These are phyloP conservation scores for Closterium sp. DNA, from an alignment of 139 green algal genomes.

Conservation along the genomic window DNA sequence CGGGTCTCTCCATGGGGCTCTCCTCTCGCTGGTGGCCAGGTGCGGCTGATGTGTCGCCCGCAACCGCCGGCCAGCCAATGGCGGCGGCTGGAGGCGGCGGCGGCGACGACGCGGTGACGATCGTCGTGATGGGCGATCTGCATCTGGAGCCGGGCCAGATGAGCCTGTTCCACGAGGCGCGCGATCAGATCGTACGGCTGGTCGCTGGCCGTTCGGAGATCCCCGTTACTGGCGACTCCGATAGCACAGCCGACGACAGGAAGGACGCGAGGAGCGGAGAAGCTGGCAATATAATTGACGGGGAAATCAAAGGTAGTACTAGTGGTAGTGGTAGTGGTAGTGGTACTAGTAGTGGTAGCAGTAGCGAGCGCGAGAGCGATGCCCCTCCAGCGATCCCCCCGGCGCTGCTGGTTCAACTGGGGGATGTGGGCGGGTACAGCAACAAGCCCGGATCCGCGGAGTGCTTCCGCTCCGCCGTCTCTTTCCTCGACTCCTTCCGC, in stretches of 20 bases:
- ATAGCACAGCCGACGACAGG: background rate
- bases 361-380: background rate
- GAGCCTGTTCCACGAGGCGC: slow-evolving; percentile 67
- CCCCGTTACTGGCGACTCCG: background rate
- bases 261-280: background rate
- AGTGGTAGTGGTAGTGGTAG: background rate
- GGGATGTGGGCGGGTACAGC: slow-evolving; percentile 77
- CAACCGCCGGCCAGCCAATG: background rate
- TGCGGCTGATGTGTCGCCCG: background rate
- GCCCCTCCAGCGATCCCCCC: background rate
- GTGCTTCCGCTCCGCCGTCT: slow-evolving; percentile 66
- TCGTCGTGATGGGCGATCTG: slow-evolving; percentile 70
- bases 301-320: background rate
- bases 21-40: background rate
- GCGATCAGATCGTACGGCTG: slow-evolving; percentile 58
- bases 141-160: slow-evolving; percentile 73
- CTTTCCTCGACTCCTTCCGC: slow-evolving; percentile 49
- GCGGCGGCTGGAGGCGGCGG: background rate
- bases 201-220: background rate
- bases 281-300: background rate
- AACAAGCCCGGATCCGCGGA: slow-evolving; percentile 59
- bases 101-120: background rate
- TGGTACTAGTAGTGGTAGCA: background rate
- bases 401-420: slow-evolving; percentile 66
- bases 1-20: background rate